Percentiles rank a stretch among this genome's conserved stretches.
These are phyloP conservation scores for Paramecium pentaurelia DNA, from an alignment of 73 alveolate species.

Conservation along the genomic window DNA sequence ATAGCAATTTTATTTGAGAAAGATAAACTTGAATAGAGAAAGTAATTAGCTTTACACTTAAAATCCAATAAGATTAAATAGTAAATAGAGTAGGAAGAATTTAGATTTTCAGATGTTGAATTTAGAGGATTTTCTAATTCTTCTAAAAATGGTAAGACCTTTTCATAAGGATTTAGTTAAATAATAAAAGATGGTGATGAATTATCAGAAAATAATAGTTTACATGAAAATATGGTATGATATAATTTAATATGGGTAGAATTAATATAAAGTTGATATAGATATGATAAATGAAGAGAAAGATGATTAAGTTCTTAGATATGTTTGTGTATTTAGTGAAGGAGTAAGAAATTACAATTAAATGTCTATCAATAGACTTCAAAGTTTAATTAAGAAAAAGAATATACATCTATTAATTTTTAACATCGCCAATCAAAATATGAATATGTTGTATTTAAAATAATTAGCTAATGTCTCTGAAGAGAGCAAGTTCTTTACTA, in stretches of 20 bases:
- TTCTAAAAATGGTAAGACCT: not conserved
- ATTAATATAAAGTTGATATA: not conserved
- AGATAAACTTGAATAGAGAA: not conserved
- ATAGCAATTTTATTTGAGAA: not conserved
- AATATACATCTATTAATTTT: not conserved
- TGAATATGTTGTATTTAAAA: constrained; percentile 36
- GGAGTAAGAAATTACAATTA: not conserved
- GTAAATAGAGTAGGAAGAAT: not conserved
- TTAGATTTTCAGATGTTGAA: not conserved
- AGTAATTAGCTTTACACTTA: not conserved
- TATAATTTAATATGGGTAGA: not conserved
- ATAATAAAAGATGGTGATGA: not conserved
- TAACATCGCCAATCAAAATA: constrained; percentile 16
- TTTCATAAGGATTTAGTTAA: not conserved
- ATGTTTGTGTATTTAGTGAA: constrained; percentile 22
- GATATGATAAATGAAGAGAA: not conserved
- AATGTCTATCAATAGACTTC: not conserved
- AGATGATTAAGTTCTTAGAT: not conserved
- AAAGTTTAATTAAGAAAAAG: not conserved
- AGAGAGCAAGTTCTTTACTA: not conserved
- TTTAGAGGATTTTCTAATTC: not conserved
- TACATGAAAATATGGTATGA: not conserved
- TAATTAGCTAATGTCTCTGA: constrained; percentile 10
- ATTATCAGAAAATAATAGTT: not conserved
- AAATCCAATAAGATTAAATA: not conserved